These are phyloP conservation scores for Daldinia loculata DNA, from an alignment of 495 filamentous ascomycete species.

Conservation along the genomic window DNA sequence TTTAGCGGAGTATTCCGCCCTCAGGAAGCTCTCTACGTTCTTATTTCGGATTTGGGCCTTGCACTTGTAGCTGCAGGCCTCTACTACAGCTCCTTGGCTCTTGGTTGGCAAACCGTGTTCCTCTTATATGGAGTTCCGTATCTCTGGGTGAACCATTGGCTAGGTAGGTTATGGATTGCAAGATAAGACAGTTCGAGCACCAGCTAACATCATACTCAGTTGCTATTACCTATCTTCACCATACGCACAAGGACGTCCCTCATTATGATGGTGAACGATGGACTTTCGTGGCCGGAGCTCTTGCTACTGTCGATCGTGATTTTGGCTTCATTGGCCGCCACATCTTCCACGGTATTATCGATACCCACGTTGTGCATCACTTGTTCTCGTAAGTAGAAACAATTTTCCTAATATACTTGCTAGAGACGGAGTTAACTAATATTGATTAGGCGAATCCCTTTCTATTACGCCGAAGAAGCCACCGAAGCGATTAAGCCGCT, in stretches of 20 bases:
- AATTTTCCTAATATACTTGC: too few species aligned
- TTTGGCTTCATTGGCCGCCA: constrained; percentile 69
- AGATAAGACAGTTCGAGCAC: neutral
- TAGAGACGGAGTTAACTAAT: constrained; percentile 8
- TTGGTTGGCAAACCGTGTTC: constrained; percentile 61
- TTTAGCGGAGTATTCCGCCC: constrained; percentile 64
- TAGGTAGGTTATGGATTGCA: constrained; percentile 47
- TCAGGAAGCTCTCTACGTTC: constrained; percentile 63
- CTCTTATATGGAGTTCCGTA: constrained; percentile 65
- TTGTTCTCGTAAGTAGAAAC: constrained; percentile 56
- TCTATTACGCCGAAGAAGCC: constrained; percentile 72
- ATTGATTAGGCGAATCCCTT: constrained; percentile 61
- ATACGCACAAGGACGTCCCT: constrained; percentile 67
- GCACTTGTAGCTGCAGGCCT: constrained; percentile 55
- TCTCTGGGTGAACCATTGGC: constrained; percentile 70
- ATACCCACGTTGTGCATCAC: constrained; percentile 73
- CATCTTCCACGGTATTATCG: constrained; percentile 72
- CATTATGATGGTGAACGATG: constrained; percentile 66
- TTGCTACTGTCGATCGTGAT: constrained; percentile 69
- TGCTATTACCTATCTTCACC: constrained; percentile 71
- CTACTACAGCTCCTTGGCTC: constrained; percentile 54
- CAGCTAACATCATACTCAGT: constrained; percentile 44
- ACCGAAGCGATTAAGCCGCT: constrained; percentile 67
- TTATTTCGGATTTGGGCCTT: constrained; percentile 68
- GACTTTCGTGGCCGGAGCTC: constrained; percentile 69